phyloP scores from a whole-genome alignment of 805 yeast species.

The Saccharomycopsis schoenii region DNA sequence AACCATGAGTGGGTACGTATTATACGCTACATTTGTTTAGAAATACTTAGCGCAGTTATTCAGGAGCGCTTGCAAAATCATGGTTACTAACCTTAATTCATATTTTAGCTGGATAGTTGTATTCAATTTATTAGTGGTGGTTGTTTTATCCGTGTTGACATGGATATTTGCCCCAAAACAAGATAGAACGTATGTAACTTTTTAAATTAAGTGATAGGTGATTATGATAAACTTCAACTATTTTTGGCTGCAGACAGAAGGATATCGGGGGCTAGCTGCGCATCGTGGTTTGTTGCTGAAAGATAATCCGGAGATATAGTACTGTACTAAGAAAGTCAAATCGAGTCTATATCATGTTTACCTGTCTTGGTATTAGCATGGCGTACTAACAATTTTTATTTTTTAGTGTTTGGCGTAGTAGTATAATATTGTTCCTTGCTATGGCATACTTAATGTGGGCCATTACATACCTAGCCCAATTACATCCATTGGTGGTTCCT shows the following conservation, averaged over 20 bases:
- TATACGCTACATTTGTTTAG: slow-evolving; percentile 9
- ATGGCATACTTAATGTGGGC: slow-evolving; percentile 91
- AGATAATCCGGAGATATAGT: too few relatives aligned
- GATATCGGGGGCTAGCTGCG: not conserved
- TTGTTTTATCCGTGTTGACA: slow-evolving; percentile 49
- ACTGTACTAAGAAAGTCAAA: too few relatives aligned
- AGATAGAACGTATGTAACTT: slow-evolving; percentile 49
- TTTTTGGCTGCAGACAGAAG: not conserved
- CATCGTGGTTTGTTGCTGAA: too few relatives aligned
- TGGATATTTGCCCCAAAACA: slow-evolving; percentile 85
- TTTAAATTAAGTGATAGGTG: not conserved
- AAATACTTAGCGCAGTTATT: too few relatives aligned
- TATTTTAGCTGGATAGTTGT: slow-evolving; percentile 58
- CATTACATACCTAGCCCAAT: slow-evolving; percentile 74
- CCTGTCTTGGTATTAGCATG: not conserved
- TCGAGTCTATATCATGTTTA: too few relatives aligned
- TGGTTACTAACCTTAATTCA: not conserved
- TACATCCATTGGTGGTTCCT: slow-evolving; percentile 88
- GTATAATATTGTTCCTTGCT: slow-evolving; percentile 54
- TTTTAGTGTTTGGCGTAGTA: slow-evolving; percentile 57
- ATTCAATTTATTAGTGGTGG: slow-evolving; percentile 49
- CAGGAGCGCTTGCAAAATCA: slow-evolving; percentile 12
- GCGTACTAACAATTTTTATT: not conserved
- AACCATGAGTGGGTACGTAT: slow-evolving; percentile 38
- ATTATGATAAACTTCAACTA: not conserved